Conservation (phyloP, 352 stramenopile species). For the Pythium rhizo-oryzae region DNA sequence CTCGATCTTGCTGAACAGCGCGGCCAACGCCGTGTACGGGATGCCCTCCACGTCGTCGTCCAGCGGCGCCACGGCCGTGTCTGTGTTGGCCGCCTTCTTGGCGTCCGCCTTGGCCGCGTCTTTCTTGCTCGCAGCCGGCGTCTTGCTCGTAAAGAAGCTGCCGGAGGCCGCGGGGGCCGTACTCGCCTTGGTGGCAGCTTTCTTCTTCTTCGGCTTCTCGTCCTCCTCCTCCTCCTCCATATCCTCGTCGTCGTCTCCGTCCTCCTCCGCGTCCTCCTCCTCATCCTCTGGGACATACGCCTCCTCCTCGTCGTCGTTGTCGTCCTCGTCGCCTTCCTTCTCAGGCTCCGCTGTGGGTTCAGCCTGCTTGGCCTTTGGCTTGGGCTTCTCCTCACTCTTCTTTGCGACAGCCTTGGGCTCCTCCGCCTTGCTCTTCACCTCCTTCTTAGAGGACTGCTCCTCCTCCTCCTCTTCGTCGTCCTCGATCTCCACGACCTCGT, state of each 20-base stretch:
- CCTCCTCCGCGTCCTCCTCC: constrained; percentile 8
- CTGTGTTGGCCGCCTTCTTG: constrained; percentile 27
- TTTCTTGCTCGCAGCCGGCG: constrained; percentile 20
- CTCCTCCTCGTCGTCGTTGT: constrained; percentile 19
- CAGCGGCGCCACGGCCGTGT: constrained; percentile 19
- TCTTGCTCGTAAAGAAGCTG: constrained; percentile 8
- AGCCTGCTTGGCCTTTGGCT: constrained; percentile 21
- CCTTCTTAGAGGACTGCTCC: not conserved
- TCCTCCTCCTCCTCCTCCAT: constrained; percentile 21
- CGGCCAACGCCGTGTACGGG: constrained; percentile 62
- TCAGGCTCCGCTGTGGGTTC: constrained; percentile 22
- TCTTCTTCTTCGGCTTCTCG: constrained; percentile 30
- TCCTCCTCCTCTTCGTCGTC: constrained; percentile 20
- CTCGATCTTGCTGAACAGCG: constrained; percentile 83
- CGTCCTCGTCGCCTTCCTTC: constrained; percentile 15
- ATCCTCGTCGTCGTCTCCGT: constrained; percentile 16
- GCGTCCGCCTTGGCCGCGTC: constrained; percentile 20
- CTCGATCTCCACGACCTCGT: constrained; percentile 25
- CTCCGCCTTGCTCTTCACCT: constrained; percentile 5
- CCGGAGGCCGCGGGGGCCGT: not conserved
- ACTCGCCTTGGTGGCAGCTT: not conserved
- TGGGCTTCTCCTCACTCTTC: no score
- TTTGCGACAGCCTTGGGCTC: constrained; percentile 8
- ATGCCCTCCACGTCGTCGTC: constrained; percentile 23
- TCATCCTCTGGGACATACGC: constrained; percentile 13